Evolutionary conservation across 176 grass and related monocot genomes (phyloP), one percentile per base, ranked within the genome.

Genomic region (Rhynchospora tenuis): DNA sequence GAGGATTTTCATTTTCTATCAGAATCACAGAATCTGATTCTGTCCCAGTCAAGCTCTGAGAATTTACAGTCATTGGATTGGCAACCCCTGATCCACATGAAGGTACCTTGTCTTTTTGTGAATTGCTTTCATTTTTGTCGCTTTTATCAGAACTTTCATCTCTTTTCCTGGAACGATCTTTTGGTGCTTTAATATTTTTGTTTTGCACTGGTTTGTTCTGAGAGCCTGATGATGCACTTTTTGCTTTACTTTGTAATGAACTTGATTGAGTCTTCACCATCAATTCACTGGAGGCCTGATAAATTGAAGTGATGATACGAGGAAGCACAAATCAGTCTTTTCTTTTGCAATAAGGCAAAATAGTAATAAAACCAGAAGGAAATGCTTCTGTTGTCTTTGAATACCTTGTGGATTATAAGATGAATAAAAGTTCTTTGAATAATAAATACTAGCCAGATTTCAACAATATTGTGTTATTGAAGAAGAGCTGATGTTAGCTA

Each of bases 81-180:
- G 88, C 88, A 60, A 90, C 84, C 42, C 66, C 95, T 8, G 95
- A 98, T 89, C 86, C 95, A 90, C 90, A 98, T 46, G 92, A 98
- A 73, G 95, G 95, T 46, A 90, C 44, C 29, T 90, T 89, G n/a
- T 98, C 89, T 68, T 88, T 91, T 71, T 86, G 88, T n/a, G 68
- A 69, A 75, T 83, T 82, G 82, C 64, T 50, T 80, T 85, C 81
- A 68, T 65, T 72, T 44, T 77, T 28, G 56, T 83, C 29, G 31
- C 52, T 86, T 83, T 71, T 48, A 16, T 82, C 80, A 82, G 59
- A 62, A 66, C 15, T 63, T 79, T 81, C 45, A 61, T 9, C 76
- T 55, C 80, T 85, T 86, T 87, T 86, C 87, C 83, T 92, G 78
- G 87, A 86, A 43, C 13, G 22, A 81, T 59, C 55, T 79, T 88